Conservation (phyloP, 2,329 filamentous ascomycete species). For the Xylaria sp. region DNA sequence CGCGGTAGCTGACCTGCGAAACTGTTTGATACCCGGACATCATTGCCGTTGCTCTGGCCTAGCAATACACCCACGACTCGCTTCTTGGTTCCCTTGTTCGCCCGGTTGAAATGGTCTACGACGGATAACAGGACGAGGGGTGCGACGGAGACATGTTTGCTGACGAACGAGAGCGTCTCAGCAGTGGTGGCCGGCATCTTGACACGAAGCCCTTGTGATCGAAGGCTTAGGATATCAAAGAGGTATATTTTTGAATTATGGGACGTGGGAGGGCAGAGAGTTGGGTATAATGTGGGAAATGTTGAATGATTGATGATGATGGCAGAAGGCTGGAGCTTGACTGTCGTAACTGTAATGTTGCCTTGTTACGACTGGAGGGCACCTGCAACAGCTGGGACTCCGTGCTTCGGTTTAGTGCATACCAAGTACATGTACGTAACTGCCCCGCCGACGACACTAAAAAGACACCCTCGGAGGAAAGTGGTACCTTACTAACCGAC, state of each 20-base stretch:
- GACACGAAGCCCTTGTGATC: conserved; percentile 7
- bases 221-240: neutral
- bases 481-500: neutral
- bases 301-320: conserved; percentile 1
- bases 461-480: neutral
- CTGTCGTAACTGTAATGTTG: conserved; percentile 31
- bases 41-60: conserved; percentile 93
- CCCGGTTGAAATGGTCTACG: conserved; percentile 96
- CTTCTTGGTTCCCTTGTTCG: conserved; percentile 76
- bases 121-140: conserved; percentile 95
- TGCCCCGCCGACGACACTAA: neutral
- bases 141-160: conserved; percentile 91
- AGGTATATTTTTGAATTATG: conserved; percentile 6
- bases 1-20: conserved; percentile 69
- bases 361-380: conserved; percentile 23
- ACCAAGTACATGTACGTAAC: neutral
- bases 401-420: conserved; percentile 24
- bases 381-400: conserved; percentile 25
- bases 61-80: conserved; percentile 92
- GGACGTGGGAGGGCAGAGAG: conserved; percentile 12
- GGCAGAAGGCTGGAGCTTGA: conserved; percentile 23
- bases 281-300: conserved; percentile 9
- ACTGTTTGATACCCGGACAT: conserved; percentile 96
- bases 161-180: conserved; percentile 92
- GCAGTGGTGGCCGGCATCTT: conserved; percentile 92